Evolutionary conservation across 129 eudicot species (phyloP).

Genomic region (Ambrosia trifida): DNA sequence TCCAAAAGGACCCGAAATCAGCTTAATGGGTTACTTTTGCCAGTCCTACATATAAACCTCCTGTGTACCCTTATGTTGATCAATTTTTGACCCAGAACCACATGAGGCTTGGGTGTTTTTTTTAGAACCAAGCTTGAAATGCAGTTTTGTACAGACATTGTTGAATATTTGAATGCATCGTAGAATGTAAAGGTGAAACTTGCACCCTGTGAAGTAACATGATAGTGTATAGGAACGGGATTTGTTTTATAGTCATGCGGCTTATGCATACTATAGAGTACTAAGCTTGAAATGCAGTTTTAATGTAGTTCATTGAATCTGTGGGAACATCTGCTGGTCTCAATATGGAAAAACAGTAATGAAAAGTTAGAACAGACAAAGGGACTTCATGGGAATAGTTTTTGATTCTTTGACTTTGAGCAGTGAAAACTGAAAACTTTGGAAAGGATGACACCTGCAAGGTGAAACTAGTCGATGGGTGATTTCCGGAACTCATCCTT

Average conservation of each 20-base stretch:
- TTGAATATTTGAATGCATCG: neutral
- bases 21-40: no score
- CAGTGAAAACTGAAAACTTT: neutral
- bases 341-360: neutral
- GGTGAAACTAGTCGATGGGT: constrained; percentile 2
- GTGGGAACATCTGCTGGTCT: neutral
- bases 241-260: constrained; percentile 11
- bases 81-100: no score
- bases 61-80: no score
- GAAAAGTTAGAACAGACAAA: neutral
- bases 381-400: neutral
- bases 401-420: neutral
- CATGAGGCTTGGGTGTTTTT: no score
- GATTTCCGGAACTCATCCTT: neutral
- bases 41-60: no score
- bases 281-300: neutral
- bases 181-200: neutral
- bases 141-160: neutral
- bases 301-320: neutral
- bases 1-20: no score
- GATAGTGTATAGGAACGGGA: constrained; percentile 9
- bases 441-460: constrained; percentile 11
- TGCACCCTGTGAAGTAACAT: neutral
- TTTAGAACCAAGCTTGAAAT: neutral
- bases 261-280: neutral